These are phyloP conservation scores for Puccinia triticina DNA, from an alignment of 1,284 basidiomycete genomes.

Conservation along the genomic window DNA sequence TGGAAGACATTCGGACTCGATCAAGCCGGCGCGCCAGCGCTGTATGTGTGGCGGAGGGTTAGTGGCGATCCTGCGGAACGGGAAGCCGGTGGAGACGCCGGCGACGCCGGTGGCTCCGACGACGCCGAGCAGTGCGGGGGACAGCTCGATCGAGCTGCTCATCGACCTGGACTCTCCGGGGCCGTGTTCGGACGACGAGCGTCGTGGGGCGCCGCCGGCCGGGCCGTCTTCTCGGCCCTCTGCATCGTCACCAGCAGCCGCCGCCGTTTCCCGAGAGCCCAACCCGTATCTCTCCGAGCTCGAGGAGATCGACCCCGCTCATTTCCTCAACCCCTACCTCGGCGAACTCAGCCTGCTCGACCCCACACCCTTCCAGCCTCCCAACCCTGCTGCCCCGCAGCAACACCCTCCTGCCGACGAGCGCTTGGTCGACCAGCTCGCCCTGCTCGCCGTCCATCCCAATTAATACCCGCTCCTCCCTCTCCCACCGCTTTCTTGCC, in stretches of 20 bases:
- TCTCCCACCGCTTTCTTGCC: no score
- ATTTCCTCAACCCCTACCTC: not conserved
- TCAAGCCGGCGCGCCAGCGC: conserved; percentile 70
- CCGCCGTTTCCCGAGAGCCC: not conserved
- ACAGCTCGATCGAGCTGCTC: not conserved
- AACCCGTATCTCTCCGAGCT: conserved; percentile 12
- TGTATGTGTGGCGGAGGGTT: conserved; percentile 59
- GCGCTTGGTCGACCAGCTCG: conserved; percentile 3
- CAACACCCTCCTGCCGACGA: not conserved
- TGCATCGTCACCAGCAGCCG: not conserved
- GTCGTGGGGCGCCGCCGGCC: not conserved
- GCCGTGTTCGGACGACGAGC: not conserved
- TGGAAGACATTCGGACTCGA: conserved; percentile 75
- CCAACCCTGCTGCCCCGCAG: not conserved
- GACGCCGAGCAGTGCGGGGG: not conserved
- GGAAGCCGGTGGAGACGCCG: not conserved
- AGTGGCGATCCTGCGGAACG: conserved; percentile 17
- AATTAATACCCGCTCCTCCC: not conserved
- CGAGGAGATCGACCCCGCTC: not conserved
- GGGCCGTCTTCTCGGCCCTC: no score
- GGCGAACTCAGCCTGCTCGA: not conserved
- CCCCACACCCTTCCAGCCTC: not conserved
- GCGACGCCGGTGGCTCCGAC: not conserved
- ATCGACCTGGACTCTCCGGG: not conserved
- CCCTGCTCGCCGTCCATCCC: not conserved